Conservation (phyloP, 768 basidiomycete genomes). For the Lentinula boryana region DNA sequence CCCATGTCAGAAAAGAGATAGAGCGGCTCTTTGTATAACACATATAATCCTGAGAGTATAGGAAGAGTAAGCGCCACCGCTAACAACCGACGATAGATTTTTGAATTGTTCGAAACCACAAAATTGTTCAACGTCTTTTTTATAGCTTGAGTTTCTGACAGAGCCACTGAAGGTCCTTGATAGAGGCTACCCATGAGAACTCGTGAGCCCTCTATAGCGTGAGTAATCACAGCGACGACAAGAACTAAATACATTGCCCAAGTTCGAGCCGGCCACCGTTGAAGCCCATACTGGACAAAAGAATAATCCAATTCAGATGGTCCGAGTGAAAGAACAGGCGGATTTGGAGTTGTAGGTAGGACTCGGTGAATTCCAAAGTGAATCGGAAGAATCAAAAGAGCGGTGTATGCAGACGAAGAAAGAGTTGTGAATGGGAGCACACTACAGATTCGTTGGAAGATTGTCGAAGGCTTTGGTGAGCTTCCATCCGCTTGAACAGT, state of each 20-base stretch:
- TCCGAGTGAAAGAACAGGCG: conserved; percentile 53
- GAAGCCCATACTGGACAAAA: conserved; percentile 71
- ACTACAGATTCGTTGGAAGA: conserved; percentile 6
- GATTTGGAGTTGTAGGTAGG: conserved; percentile 35
- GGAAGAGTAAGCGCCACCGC: conserved; percentile 37
- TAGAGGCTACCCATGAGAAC: conserved; percentile 41
- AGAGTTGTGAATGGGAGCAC: conserved; percentile 26
- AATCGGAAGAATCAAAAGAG: conserved; percentile 54
- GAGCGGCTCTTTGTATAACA: conserved; percentile 51
- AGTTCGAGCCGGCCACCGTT: conserved; percentile 54
- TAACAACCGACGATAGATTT: conserved; percentile 10
- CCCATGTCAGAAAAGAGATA: conserved; percentile 46
- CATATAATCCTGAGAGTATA: conserved; percentile 49
- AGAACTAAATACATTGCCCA: conserved; percentile 62
- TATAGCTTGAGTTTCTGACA: no score
- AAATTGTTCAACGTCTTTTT: not conserved
- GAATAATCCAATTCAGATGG: conserved; percentile 80
- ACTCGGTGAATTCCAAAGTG: conserved; percentile 68
- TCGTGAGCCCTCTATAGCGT: conserved; percentile 55
- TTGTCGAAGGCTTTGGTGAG: conserved; percentile 20
- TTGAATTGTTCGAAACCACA: conserved; percentile 22
- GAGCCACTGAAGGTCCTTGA: not conserved
- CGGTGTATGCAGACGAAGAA: conserved; percentile 58
- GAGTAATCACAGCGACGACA: conserved; percentile 47
- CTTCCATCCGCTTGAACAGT: not conserved